Evolutionary conservation across 345 rosid genomes (phyloP).

Genomic region (Trapa incisa): DNA sequence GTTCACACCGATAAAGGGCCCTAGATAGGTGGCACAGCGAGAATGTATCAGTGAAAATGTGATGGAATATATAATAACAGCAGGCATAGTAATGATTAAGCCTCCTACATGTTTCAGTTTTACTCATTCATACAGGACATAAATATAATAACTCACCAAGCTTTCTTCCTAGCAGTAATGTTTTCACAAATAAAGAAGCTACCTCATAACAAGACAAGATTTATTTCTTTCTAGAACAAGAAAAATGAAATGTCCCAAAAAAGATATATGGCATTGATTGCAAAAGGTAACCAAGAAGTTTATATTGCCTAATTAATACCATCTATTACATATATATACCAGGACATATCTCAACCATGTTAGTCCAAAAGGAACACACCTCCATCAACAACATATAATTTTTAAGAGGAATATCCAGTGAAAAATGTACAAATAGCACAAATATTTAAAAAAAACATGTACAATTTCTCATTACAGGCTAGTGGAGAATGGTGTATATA

Average conservation of each 20-base stretch:
- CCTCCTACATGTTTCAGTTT: not conserved
- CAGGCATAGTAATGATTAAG: not conserved
- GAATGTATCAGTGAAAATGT: not conserved
- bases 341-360: not conserved
- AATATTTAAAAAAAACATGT: not conserved
- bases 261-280: slow-evolving; percentile 2
- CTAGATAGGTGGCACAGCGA: slow-evolving; percentile 15
- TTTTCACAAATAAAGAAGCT: not conserved
- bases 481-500: not conserved
- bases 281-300: not conserved
- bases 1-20: slow-evolving; percentile 77
- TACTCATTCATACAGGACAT: not conserved
- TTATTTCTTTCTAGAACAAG: not conserved
- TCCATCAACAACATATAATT: not conserved
- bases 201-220: not conserved
- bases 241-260: not conserved
- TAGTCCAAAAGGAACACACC: too few species aligned
- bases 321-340: not conserved
- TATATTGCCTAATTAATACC: not conserved
- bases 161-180: not conserved
- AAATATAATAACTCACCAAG: not conserved
- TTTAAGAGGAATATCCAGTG: not conserved
- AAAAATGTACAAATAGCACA: not conserved
- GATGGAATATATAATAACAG: not conserved
- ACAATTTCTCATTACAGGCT: not conserved